These are phyloP conservation scores for Sarocladiaceae sp. DNA, from an alignment of 2,329 filamentous ascomycete species.

Conservation along the genomic window DNA sequence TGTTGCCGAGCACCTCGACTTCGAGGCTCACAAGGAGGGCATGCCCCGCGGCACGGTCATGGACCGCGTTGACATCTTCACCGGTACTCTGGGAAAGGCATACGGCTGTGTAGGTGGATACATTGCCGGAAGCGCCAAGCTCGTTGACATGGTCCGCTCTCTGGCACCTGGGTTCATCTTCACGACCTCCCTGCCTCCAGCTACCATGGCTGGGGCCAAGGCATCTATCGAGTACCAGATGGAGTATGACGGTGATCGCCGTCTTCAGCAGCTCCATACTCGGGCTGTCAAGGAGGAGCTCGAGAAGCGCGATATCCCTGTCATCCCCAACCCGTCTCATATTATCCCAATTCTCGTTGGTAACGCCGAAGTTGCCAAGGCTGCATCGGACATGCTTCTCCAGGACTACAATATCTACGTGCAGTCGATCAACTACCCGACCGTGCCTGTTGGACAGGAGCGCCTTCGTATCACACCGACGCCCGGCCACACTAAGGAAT, in stretches of 20 bases:
- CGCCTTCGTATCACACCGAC: slow-evolving; percentile 93
- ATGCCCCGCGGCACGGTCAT: slow-evolving; percentile 75
- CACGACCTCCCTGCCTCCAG: slow-evolving; percentile 91
- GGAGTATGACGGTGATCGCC: slow-evolving; percentile 74
- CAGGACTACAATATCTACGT: slow-evolving; percentile 92
- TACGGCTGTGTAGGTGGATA: slow-evolving; percentile 98
- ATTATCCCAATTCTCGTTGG: slow-evolving; percentile 93
- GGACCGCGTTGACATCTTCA: slow-evolving; percentile 97
- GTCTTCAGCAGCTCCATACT: slow-evolving; percentile 92
- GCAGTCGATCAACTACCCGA: slow-evolving; percentile 98
- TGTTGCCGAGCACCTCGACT: slow-evolving; percentile 96
- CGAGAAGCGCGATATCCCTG: slow-evolving; percentile 75
- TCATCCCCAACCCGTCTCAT: slow-evolving; percentile 96
- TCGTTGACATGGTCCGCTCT: slow-evolving; percentile 90
- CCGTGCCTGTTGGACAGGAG: slow-evolving; percentile 96
- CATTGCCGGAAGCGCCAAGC: slow-evolving; percentile 79
- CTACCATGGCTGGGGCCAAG: slow-evolving; percentile 91
- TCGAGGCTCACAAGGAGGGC: slow-evolving; percentile 73
- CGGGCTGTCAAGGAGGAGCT: slow-evolving; percentile 87
- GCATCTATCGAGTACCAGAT: slow-evolving; percentile 93
- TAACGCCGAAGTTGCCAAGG: slow-evolving; percentile 86
- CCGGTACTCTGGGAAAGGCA: slow-evolving; percentile 92
- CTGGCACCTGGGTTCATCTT: slow-evolving; percentile 98
- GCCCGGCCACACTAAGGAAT: slow-evolving; percentile 79
- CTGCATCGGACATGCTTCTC: slow-evolving; percentile 85